phyloP scores from a whole-genome alignment of 148 eudicot species.

The Cornus kousa region DNA sequence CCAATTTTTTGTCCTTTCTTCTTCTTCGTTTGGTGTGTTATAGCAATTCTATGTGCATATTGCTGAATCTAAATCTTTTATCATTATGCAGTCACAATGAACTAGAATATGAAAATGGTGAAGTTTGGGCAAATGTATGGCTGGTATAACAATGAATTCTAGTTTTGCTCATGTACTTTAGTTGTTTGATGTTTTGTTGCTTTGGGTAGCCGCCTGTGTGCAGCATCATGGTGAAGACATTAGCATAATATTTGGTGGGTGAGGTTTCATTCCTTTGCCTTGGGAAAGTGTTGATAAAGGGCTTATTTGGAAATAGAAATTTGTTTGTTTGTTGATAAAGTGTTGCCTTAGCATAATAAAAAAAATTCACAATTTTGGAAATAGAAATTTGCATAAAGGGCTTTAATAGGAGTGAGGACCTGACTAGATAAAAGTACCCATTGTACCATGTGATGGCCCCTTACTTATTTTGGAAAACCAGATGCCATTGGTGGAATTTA shows the following conservation, averaged over 20 bases:
- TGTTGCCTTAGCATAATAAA: no score
- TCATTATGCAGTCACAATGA: slow-evolving; percentile 70
- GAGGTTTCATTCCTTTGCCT: no score
- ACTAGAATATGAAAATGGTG: slow-evolving; percentile 78
- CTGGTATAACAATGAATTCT: slow-evolving; percentile 34
- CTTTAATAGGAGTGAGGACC: no score
- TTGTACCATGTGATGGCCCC: no score
- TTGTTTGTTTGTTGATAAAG: no score
- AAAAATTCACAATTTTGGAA: not conserved
- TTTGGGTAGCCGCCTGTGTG: not conserved
- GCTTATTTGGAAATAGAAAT: not conserved
- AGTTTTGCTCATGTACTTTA: not conserved
- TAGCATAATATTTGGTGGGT: not conserved
- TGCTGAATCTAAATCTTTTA: slow-evolving; percentile 6
- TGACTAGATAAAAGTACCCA: no score
- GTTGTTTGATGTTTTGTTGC: not conserved
- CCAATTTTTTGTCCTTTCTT: not conserved
- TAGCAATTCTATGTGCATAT: not conserved
- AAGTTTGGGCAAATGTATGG: slow-evolving; percentile 97
- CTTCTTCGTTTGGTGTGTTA: slow-evolving; percentile 1
- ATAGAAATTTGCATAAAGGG: not conserved
- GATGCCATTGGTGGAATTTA: no score
- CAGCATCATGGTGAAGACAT: not conserved
- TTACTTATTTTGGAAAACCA: no score
- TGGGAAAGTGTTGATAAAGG: not conserved